Conservation (phyloP, 2,329 filamentous ascomycete species). For the Cordyceps militaris region DNA sequence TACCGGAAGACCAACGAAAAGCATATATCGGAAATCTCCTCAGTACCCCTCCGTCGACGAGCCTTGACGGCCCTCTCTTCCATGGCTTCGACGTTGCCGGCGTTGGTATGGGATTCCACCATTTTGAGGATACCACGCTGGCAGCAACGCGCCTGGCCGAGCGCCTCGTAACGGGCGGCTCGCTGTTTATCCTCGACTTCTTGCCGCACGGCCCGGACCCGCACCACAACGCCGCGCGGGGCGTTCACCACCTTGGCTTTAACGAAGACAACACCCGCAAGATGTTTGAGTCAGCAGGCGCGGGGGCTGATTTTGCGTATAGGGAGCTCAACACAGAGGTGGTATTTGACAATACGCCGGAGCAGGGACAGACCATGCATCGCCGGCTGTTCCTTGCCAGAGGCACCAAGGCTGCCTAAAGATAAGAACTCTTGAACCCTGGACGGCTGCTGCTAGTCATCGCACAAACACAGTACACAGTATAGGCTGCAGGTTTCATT, state of each 20-base stretch:
- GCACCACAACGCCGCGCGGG: conserved; percentile 29
- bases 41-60: conserved; percentile 40
- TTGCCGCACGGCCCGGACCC: conserved; percentile 41
- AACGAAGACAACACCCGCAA: conserved; percentile 47
- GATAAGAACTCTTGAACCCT: background rate
- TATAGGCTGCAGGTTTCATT: background rate
- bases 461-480: background rate
- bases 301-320: conserved; percentile 49
- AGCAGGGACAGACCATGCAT: conserved; percentile 27
- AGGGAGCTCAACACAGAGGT: conserved; percentile 44
- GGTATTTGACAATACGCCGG: conserved; percentile 30
- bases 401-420: conserved; percentile 31
- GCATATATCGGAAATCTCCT: conserved; percentile 54
- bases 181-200: conserved; percentile 63
- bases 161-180: conserved; percentile 58
- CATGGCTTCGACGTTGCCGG: conserved; percentile 61
- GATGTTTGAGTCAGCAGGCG: conserved; percentile 59
- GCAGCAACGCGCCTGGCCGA: conserved; percentile 52
- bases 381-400: conserved; percentile 38
- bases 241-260: conserved; percentile 62
- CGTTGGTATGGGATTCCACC: conserved; percentile 58
- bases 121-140: conserved; percentile 57
- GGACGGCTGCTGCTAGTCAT: background rate
- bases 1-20: conserved; percentile 44
- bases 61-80: conserved; percentile 55